These are phyloP conservation scores for Exophiala phaeomuriformis DNA, from an alignment of 2,329 filamentous ascomycete species.

Conservation along the genomic window DNA sequence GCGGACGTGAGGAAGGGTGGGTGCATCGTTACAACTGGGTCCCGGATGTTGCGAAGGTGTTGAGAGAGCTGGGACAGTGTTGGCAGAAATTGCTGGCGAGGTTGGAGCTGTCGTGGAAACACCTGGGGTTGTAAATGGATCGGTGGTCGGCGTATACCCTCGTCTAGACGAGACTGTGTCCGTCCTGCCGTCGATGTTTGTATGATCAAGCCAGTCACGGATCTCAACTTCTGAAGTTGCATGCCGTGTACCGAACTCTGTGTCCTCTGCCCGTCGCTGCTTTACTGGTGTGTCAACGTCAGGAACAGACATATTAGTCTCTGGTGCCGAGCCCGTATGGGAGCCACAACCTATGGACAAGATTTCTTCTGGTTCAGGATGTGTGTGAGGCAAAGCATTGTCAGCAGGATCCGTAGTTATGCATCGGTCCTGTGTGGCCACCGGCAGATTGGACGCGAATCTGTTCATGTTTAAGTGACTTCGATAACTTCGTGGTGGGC, in stretches of 20 bases:
- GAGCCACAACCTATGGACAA: too few species aligned
- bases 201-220: constrained; percentile 7
- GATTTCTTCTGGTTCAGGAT: not conserved
- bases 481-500: constrained; percentile 1
- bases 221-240: constrained; percentile 20
- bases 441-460: not conserved
- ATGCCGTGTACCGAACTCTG: constrained; percentile 12
- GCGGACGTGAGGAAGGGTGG: not conserved
- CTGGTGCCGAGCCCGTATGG: not conserved
- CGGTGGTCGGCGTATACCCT: constrained; percentile 12
- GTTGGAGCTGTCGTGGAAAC: constrained; percentile 13
- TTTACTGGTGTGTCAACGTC: not conserved
- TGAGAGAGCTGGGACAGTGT: not conserved
- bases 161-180: constrained; percentile 4
- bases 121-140: constrained; percentile 13
- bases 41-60: constrained; percentile 6
- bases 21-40: not conserved
- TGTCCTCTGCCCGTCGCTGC: not conserved
- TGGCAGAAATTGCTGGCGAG: constrained; percentile 8
- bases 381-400: not conserved
- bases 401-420: not conserved
- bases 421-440: not conserved
- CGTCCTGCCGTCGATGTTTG: constrained; percentile 3
- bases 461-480: not conserved
- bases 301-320: not conserved